Base-by-base conservation (phyloP, 768 basidiomycete species). In the Cystofilobasidium ferigula region DNA sequence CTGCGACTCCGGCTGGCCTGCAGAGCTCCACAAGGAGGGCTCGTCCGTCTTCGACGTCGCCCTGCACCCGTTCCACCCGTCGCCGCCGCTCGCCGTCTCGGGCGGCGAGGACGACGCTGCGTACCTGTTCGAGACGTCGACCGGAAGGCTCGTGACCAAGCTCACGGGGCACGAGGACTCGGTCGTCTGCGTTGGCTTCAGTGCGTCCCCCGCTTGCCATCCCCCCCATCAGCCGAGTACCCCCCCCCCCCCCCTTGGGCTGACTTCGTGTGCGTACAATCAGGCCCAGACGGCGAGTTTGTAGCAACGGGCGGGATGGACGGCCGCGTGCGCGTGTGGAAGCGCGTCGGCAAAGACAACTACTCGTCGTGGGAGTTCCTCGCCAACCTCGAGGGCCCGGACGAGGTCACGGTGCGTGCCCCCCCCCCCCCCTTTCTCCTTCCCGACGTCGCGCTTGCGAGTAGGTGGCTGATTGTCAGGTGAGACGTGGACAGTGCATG, bases 291-390 rank as follows among this genome's bases (percentile, higher is more conserved):
- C 74, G 95, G 95, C 2, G 87, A 95, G 77, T 82, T 95, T 82
- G 81, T 93, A 64, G 85, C 93, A 20, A 95, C 93, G 0, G 95
- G 94, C 13, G 95, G 95, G 0, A 98, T 99, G 95, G 95, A 99
- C 72, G 95, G 95, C 12, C 86, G 84, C 74, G 86, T 97, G 43
- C 81, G 93, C 69, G 78, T 99, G 68, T 99, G 95, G 95, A 79
- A 86, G 73, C 80, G 90, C 71, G 86, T 45, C 2, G 86, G 85
- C 6, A 86, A 79, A 70, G 84, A 85, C 53, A 77, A 85, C 68
- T 87, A 85, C 78, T 82, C 79, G 68, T 82, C 78, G 61, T 99
- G 95, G 95, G 93, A 97, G 76, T 94, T 98, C 75, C 78, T 95
- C 75, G 92, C 88, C 7, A 88, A 88, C 73, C 78, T 99, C 40